phyloP scores from a whole-genome alignment of 1,284 basidiomycete genomes.

The Taiwanofungus camphoratus region DNA sequence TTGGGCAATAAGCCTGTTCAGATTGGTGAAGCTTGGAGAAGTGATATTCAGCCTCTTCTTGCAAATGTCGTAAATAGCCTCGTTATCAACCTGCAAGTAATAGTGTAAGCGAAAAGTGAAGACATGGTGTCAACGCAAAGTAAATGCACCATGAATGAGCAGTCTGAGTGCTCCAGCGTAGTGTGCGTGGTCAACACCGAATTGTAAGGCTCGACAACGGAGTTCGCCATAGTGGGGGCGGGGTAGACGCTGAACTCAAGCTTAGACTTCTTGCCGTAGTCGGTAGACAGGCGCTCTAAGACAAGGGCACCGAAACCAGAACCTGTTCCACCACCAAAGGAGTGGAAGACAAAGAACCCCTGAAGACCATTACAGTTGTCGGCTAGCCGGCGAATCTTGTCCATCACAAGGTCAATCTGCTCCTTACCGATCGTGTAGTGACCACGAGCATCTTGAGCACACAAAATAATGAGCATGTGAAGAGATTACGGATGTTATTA shows the following conservation, averaged over 20 bases:
- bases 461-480: neutral
- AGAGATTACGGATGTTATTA: neutral
- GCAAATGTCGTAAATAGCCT: conserved; percentile 96
- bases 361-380: conserved; percentile 98
- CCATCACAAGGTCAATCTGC: conserved; percentile 88
- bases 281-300: conserved; percentile 93
- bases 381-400: conserved; percentile 92
- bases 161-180: conserved; percentile 98
- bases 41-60: conserved; percentile 80
- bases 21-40: conserved; percentile 81
- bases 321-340: conserved; percentile 98
- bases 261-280: conserved; percentile 99
- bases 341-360: conserved; percentile 99
- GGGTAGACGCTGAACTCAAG: conserved; percentile 99
- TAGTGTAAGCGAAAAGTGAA: conserved; percentile 7
- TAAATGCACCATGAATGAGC: conserved; percentile 87
- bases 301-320: conserved; percentile 98
- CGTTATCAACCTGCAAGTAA: conserved; percentile 70
- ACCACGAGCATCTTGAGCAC: conserved; percentile 79
- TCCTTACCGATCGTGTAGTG: conserved; percentile 99
- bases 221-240: conserved; percentile 90
- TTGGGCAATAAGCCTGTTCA: conserved; percentile 86
- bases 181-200: conserved; percentile 98
- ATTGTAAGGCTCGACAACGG: conserved; percentile 99
- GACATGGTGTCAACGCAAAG: conserved; percentile 3